Evolutionary conservation across 345 rosid species (phyloP).

Genomic region (Lumnitzera racemosa): DNA sequence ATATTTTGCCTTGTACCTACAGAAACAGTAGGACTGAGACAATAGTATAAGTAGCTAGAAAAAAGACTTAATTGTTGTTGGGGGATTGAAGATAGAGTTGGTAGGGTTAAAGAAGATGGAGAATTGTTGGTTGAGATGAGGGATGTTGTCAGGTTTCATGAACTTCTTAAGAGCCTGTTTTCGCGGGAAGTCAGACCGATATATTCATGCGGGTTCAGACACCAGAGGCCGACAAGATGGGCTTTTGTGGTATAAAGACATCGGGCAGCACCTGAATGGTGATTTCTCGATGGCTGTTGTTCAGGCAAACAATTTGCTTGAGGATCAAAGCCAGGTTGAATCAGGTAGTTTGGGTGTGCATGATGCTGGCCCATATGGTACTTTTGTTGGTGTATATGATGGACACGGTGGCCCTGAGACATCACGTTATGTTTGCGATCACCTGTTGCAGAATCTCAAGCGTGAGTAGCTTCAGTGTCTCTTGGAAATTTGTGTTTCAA

Average conservation of each 20-base stretch:
- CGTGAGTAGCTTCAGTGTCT: constrained; percentile 17
- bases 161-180: constrained; percentile 42
- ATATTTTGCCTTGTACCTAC: too few relatives aligned
- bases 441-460: constrained; percentile 40
- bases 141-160: constrained; percentile 56
- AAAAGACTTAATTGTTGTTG: too few relatives aligned
- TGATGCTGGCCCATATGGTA: constrained; percentile 41
- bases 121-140: constrained; percentile 37
- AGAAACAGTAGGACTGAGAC: too few relatives aligned
- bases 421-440: constrained; percentile 31
- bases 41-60: too few relatives aligned
- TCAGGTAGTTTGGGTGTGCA: constrained; percentile 38
- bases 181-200: constrained; percentile 28
- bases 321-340: constrained; percentile 52
- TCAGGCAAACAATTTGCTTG: constrained; percentile 44
- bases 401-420: constrained; percentile 55
- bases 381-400: constrained; percentile 46
- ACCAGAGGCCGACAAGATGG: constrained; percentile 42
- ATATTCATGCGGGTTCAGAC: constrained; percentile 28
- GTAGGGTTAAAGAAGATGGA: constrained; percentile 4
- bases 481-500: not conserved
- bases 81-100: not conserved
- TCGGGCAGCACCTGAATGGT: constrained; percentile 37
- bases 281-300: constrained; percentile 53
- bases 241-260: constrained; percentile 47